Evolutionary conservation across 768 basidiomycete genomes (phyloP), one percentile per base, ranked within the genome.

Genomic region (Macrocybe gigantea): DNA sequence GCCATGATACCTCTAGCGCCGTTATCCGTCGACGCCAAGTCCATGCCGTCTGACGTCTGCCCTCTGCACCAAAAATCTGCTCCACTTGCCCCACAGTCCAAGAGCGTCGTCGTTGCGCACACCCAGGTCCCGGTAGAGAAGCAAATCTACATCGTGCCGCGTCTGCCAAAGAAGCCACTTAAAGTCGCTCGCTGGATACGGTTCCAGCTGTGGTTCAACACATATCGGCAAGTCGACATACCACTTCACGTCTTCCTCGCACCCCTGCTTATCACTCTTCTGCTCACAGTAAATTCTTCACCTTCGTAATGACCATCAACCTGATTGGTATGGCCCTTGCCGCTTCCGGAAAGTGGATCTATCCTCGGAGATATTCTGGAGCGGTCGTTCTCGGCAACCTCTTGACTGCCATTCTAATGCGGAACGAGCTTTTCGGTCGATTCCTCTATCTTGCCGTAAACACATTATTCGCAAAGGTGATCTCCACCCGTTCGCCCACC

Each of bases 371-470:
- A 47, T 85, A 84, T 56, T 77, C 82, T 12, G 82, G 85, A 54
- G 85, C 85, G 8, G 73, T 88, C 48, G 83, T 85, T 7, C 68
- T 88, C 1, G 89, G 85, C 0, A 92, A 92, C 55, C 63, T 92
- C 41, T 77, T 82, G 54, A 65, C 78, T 22, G 79, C 87, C 5
- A 80, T 91, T 48, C 72, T 92, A 14, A 79, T 88, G 72, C 75
- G 89, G 14, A 92, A 92, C 56, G 89, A 92, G 54, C 69, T 89
- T 1, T 91, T 91, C 53, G 85, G 87, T 7, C 83, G 89, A n/a
- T 63, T 80, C 33, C 58, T 92, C 10, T 92, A 90, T 60, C 63
- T 82, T 40, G 56, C 82, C 14, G 78, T 87, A 52, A 91, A 88
- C 60, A 85, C 79, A 0, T 63, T 75, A 30, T 89, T 92, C 52